These are phyloP conservation scores for Corinectria fuckeliana DNA, from an alignment of 2,329 filamentous ascomycete genomes.

Conservation along the genomic window DNA sequence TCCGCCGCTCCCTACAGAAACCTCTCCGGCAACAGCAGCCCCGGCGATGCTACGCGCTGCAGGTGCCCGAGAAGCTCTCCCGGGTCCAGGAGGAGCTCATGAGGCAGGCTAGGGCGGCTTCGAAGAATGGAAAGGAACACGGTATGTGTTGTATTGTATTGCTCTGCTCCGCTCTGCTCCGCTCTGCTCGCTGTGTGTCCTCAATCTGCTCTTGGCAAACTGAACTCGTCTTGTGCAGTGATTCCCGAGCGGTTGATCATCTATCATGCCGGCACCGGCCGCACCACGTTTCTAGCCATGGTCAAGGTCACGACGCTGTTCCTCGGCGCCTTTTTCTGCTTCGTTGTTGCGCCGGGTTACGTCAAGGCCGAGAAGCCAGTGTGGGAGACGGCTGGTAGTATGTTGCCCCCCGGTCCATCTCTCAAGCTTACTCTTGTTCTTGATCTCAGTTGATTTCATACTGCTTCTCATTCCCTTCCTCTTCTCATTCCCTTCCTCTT, in stretches of 20 bases:
- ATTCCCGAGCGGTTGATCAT: conserved; percentile 69
- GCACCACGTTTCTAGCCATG: conserved; percentile 71
- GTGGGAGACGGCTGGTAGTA: conserved; percentile 47
- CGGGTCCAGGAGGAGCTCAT: conserved; percentile 37
- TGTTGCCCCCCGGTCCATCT: conserved; percentile 26
- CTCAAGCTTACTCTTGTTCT: neutral
- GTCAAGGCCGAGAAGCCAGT: conserved; percentile 48
- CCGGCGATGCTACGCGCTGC: conserved; percentile 36
- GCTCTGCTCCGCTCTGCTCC: no score
- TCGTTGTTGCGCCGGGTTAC: conserved; percentile 68
- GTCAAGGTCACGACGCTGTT: conserved; percentile 76
- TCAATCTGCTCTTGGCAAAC: neutral
- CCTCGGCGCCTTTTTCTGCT: conserved; percentile 68
- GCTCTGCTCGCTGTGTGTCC: no score
- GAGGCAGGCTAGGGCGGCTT: conserved; percentile 36
- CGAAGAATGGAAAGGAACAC: conserved; percentile 25
- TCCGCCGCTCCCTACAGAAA: conserved; percentile 32
- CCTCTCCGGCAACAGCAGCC: conserved; percentile 33
- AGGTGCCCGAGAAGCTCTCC: conserved; percentile 18
- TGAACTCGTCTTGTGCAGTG: conserved; percentile 41
- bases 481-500: neutral
- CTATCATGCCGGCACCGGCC: conserved; percentile 75
- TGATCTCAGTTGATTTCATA: no score
- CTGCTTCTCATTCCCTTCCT: neutral
- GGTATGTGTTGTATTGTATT: conserved; percentile 18